Base-by-base conservation (phyloP, 2,329 filamentous ascomycete species). In the Aspergillus vadensis region DNA sequence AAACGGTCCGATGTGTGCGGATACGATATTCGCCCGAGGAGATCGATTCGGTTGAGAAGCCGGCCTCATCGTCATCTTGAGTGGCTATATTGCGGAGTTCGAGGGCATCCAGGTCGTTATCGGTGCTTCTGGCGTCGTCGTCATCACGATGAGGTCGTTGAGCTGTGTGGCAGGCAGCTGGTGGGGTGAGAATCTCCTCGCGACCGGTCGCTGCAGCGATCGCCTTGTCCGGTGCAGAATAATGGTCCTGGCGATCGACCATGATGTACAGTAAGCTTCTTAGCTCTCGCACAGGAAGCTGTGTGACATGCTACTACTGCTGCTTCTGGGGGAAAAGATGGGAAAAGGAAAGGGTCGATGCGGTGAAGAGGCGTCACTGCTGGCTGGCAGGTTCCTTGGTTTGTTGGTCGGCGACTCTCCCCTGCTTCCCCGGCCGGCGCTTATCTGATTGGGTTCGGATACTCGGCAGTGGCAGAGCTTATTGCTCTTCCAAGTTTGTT, bases 21-120 rank as follows among this genome's bases (percentile, higher is more conserved):
- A 70, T 38, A 4, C 70, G 70, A 52, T 69, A 70, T 52, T 77
- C 75, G 0, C 69, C 72, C 0, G 74, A 76, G 0, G 75, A 76
- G 9, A 72, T 65, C 1, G 75, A 77, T 0, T 61, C 64, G 1
- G 58, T 57, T 0, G 70, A 68, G 9, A 67, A 69, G 30, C 60
- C 62, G n/a, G 67, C 65, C 8, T 70, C 67, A 39, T 69, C 53
- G 19, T 71, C 70, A 15, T 68, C 68, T 21, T 63, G 69, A 2
- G 73, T 74, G 48, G 70, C 68, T 15, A 76, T 73, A 15, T 70
- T 57, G 12, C 69, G 69, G 6, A 76, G 65, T 57, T 75, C 72
- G 9, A 74, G 57, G 2, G 64, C 65, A 47, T 74, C 69, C 6
- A 57, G 56, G 12, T 65, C 52, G 36, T 27, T 47, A 23, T 53